Evolutionary conservation across 352 stramenopile genomes (phyloP), one percentile per base, ranked within the genome.

Genomic region (Phytophthora sp.): DNA sequence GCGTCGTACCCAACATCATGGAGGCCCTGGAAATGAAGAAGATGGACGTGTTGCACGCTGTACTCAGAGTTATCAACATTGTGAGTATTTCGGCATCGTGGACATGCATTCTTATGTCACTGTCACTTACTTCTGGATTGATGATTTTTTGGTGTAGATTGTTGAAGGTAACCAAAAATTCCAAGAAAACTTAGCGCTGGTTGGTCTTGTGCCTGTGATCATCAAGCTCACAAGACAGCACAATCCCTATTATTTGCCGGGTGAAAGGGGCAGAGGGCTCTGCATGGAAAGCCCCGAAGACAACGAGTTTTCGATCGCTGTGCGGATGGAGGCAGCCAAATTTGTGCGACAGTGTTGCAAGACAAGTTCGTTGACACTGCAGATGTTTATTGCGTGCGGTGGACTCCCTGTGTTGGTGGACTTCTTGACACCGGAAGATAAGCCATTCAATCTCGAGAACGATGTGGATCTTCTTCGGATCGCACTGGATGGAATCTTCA

Each of bases 361-460:
- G 57, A 97, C 89, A 7, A 96, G 88, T 50, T 88, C 84, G 0
- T 29, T 96, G 55, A 96, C 89, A 12, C 75, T 98, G 13, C 93
- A 98, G 66, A 98, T 97, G 89, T 97, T 98, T 54, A 95, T 98
- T 18, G 91, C 90, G 1, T 97, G 91, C 50, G 93, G 93, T 16
- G 93, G 93, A 13, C 64, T 98, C 7, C 86, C 91, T 1, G 84
- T 96, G 9, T 69, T 96, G 5, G 86, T 94, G 20, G 84, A 95
- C 53, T 96, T 96, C 35, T 73, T 96, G 36, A 81, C 77, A 1
- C 62, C 88, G 0, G 69, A 86, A 35, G 54, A 66, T 3, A 71
- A 62, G 16, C 15, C 46, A 7, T 51, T 61, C 9, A 59, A 50
- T 15, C 44, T 76, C 27, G 68, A 84, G 18, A 59, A 71, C 15